Evolutionary conservation across 352 stramenopile species (phyloP).

Genomic region (Phytophthora meadii): DNA sequence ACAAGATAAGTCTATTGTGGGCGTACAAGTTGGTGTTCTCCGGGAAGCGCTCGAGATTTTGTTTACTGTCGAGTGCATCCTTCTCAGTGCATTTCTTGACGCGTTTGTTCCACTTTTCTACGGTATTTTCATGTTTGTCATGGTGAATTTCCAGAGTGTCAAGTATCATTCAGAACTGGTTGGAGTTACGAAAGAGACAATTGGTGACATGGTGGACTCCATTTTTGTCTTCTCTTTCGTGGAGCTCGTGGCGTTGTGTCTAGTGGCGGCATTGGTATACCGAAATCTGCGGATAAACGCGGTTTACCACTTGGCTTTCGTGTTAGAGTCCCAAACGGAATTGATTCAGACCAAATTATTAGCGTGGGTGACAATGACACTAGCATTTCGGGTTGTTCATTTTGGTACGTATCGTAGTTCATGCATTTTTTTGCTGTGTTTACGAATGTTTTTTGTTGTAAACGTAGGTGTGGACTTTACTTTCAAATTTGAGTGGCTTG

Average conservation of each 20-base stretch:
- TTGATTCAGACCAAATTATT: conserved; percentile 43
- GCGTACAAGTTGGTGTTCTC: conserved; percentile 1
- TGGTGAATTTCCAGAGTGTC: conserved; percentile 33
- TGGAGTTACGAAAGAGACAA: conserved; percentile 10
- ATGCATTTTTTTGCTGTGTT: not conserved
- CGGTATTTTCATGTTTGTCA: conserved; percentile 20
- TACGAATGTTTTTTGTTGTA: not conserved
- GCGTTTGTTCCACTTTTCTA: conserved; percentile 45
- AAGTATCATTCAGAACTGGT: conserved; percentile 43
- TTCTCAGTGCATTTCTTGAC: conserved; percentile 42
- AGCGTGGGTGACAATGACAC: conserved; percentile 33
- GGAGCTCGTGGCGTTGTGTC: conserved; percentile 36
- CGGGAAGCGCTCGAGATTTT: conserved; percentile 24
- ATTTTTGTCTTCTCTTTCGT: conserved; percentile 34
- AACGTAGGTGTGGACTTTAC: conserved; percentile 19
- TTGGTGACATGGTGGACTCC: conserved; percentile 16
- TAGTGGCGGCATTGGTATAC: conserved; percentile 17
- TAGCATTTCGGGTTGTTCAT: conserved; percentile 45
- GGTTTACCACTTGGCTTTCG: conserved; percentile 46
- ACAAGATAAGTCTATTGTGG: not conserved
- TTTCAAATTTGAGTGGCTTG: conserved; percentile 26
- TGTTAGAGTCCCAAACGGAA: conserved; percentile 42
- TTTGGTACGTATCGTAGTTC: conserved; percentile 19
- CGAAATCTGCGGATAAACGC: conserved; percentile 31
- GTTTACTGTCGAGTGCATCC: conserved; percentile 42